Conservation (phyloP, 2,329 filamentous ascomycete genomes). For the Nakataea oryzae region DNA sequence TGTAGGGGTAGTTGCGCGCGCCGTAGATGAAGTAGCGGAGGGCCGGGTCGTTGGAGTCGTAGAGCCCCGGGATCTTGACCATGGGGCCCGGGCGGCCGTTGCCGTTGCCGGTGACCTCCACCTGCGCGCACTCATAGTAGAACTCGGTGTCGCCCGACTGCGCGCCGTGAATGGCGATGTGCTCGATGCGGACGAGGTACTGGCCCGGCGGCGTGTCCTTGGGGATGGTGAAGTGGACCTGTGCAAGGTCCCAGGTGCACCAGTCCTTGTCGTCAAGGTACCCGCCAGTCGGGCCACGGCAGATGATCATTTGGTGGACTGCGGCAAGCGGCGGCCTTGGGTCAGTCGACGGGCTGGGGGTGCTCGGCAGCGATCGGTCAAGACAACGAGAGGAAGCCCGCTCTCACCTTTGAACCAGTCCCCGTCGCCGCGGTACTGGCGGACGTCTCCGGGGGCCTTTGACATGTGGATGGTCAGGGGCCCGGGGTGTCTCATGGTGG, state of each 20-base stretch:
- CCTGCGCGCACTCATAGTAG: conserved; percentile 5
- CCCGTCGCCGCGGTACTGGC: conserved; percentile 6
- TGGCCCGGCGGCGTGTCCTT: not conserved
- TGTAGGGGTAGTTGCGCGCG: conserved; percentile 18
- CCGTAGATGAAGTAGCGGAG: conserved; percentile 51
- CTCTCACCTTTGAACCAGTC: conserved; percentile 35
- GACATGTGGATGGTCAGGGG: conserved; percentile 24
- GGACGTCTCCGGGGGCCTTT: conserved; percentile 7
- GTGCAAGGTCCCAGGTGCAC: not conserved
- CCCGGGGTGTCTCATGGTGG: conserved; percentile 24
- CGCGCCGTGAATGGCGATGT: conserved; percentile 6
- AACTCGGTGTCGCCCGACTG: conserved; percentile 5
- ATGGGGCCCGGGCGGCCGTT: conserved; percentile 1
- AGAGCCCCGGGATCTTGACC: conserved; percentile 2
- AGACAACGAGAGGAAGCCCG: not conserved
- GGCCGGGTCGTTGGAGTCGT: not conserved
- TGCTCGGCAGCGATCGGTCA: not conserved
- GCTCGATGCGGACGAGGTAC: conserved; percentile 6
- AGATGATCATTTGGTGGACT: not conserved
- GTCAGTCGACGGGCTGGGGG: not conserved
- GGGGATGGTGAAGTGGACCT: conserved; percentile 4
- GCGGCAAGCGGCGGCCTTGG: not conserved
- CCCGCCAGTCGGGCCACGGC: not conserved
- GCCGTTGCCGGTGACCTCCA: conserved; percentile 3
- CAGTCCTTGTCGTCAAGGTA: not conserved